Conservation (phyloP, 139 green algal species). For the Chlorella ohadii region DNA sequence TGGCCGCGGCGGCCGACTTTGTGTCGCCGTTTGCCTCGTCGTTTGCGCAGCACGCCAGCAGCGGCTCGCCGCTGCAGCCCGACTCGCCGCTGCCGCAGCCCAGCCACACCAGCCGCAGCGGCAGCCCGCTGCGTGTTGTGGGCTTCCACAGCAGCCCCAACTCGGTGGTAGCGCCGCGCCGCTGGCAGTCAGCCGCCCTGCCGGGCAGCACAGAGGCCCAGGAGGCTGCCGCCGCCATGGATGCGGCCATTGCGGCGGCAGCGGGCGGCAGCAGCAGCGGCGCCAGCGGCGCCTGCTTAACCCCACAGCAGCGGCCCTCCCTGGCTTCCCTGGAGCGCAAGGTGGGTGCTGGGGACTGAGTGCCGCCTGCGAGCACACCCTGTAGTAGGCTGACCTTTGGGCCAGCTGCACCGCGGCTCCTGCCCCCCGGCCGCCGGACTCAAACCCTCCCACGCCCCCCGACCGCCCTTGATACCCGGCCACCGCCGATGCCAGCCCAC, state of each 20-base stretch:
- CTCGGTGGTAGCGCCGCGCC: slow-evolving; percentile 1
- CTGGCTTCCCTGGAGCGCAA: slow-evolving; percentile 6
- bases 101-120: background rate
- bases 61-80: background rate
- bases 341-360: background rate
- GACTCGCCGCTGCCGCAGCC: background rate
- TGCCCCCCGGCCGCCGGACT: background rate
- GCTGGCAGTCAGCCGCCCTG: slow-evolving; percentile 2
- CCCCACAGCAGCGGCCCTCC: background rate
- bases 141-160: slow-evolving; percentile 19
- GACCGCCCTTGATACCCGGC: no score
- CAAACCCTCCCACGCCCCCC: no score
- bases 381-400: no score
- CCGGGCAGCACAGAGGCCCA: background rate
- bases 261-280: background rate
- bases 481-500: background rate
- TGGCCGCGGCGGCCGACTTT: background rate
- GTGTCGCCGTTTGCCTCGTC: slow-evolving; percentile 22
- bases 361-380: no score
- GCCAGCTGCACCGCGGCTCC: background rate
- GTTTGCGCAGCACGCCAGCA: background rate
- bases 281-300: no score
- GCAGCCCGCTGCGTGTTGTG: background rate
- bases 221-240: background rate
- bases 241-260: background rate